These are phyloP conservation scores for Ogataea ramenticola DNA, from an alignment of 805 yeast species.

Conservation along the genomic window DNA sequence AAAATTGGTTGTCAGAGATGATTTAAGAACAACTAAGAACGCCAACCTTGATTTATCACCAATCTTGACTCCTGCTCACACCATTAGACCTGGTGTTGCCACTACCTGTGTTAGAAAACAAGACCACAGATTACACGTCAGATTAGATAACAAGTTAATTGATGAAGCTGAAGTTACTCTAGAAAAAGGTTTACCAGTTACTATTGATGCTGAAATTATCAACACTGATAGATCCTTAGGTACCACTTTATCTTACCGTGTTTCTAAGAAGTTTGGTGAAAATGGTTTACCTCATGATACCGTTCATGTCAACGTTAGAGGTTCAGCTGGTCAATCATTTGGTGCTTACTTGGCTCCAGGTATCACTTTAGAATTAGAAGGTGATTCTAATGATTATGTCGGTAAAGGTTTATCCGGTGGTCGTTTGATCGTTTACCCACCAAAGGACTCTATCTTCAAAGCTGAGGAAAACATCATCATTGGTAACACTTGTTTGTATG, in stretches of 20 bases:
- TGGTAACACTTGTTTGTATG: conserved; percentile 96
- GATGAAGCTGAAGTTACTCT: conserved; percentile 95
- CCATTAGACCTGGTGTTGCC: conserved; percentile 94
- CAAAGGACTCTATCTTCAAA: conserved; percentile 72
- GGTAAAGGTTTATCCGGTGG: conserved; percentile 98
- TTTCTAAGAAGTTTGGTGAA: conserved; percentile 90
- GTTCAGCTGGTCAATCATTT: conserved; percentile 97
- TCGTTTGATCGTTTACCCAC: conserved; percentile 86
- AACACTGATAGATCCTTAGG: conserved; percentile 97
- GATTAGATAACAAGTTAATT: conserved; percentile 90
- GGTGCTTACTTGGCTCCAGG: conserved; percentile 98
- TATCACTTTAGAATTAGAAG: conserved; percentile 89
- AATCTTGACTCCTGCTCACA: conserved; percentile 92
- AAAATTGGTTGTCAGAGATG: conserved; percentile 77
- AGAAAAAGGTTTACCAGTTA: conserved; percentile 92
- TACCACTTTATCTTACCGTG: conserved; percentile 87
- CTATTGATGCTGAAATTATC: conserved; percentile 86
- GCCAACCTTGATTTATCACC: conserved; percentile 89
- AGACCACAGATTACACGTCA: conserved; percentile 87
- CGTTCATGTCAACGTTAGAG: conserved; percentile 82
- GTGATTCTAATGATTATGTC: conserved; percentile 97
- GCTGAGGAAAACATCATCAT: conserved; percentile 95
- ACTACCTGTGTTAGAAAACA: conserved; percentile 88
- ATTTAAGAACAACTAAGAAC: conserved; percentile 80
- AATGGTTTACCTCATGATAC: conserved; percentile 93